These are phyloP conservation scores for Climacium dendroides DNA, from an alignment of 225 moss, liverwort and hornwort genomes.

Conservation along the genomic window DNA sequence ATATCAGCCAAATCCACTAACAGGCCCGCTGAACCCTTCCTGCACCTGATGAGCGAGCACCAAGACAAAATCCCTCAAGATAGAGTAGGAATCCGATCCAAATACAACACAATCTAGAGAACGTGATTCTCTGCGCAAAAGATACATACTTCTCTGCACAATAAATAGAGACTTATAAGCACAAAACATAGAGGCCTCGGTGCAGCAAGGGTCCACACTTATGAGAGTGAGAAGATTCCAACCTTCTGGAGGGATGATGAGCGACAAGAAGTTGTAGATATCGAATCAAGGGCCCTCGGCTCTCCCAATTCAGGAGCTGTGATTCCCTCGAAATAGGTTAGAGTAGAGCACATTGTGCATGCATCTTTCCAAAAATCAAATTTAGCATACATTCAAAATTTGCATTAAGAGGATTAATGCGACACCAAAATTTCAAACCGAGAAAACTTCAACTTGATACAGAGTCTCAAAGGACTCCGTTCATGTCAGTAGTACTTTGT, in stretches of 20 bases:
- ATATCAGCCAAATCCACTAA: conserved; percentile 60
- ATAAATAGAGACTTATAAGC: background rate
- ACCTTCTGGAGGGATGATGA: conserved; percentile 90
- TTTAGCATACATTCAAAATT: background rate
- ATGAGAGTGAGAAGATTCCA: background rate
- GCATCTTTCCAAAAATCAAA: background rate
- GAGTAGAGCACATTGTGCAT: background rate
- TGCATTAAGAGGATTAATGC: background rate
- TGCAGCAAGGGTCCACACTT: background rate
- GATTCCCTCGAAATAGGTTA: background rate
- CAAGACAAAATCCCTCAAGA: background rate
- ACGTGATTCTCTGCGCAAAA: background rate
- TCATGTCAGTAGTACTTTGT: background rate
- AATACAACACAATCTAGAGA: background rate
- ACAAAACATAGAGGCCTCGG: background rate
- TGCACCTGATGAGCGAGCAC: conserved; percentile 42
- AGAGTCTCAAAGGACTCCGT: background rate
- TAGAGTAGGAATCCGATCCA: background rate
- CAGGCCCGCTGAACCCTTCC: conserved; percentile 62
- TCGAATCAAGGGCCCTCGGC: conserved; percentile 50
- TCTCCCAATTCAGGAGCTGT: conserved; percentile 53
- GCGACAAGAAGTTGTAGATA: conserved; percentile 76
- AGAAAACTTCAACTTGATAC: background rate
- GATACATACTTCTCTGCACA: background rate
- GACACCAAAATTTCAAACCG: background rate